Base-by-base conservation (phyloP, 2,329 filamentous ascomycete genomes). In the Paecilomyces formosus region DNA sequence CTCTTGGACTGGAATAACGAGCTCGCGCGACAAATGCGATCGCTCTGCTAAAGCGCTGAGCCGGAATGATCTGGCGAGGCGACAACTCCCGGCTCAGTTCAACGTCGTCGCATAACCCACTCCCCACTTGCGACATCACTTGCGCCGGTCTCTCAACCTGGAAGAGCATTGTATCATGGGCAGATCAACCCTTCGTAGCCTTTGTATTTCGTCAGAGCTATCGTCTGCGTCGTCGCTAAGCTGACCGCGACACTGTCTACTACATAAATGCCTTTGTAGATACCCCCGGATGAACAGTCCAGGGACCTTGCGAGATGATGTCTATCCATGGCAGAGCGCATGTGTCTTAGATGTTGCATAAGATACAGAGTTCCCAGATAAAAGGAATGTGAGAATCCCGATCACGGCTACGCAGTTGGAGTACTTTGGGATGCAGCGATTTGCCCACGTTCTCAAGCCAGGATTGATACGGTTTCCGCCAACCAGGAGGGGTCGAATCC, bases 381-480 rank as follows among this genome's bases (percentile, higher is more conserved):
- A n/a, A n/a, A 45, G 39, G 39, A 45, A 45, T 45, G 39, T 45
- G 39, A 45, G n/a, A 45, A 45, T 45, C n/a, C 39, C 39, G 21
- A 53, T 53, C 51, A 31, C 51, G n/a, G 64, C 56, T 52, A 52
- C 26, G 50, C 24, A 13, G 50, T 24, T 28, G 22, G 50, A 28
- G 22, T 26, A 28, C 39, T 52, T 52, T 52, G 50, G 26, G 50
- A 28, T 52, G 22, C 22, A 26, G n/a, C 22, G 50, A 24, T 52
- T 52, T 28, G 50, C 53, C 53, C 53, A 54, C 31, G 53, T 54
- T 30, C 53, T 54, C 28, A n/a, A 45, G 39, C 39, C 39, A 45
- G 39, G 39, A 45, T 45, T 54, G 50, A 52, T 52, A 28, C 50
- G 13, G 50, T 28, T 9, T 52, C 15, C 26, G 50, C 50, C 50